These are phyloP conservation scores for Aureobasidium sp. DNA, from an alignment of 2,329 filamentous ascomycete species.

Conservation along the genomic window DNA sequence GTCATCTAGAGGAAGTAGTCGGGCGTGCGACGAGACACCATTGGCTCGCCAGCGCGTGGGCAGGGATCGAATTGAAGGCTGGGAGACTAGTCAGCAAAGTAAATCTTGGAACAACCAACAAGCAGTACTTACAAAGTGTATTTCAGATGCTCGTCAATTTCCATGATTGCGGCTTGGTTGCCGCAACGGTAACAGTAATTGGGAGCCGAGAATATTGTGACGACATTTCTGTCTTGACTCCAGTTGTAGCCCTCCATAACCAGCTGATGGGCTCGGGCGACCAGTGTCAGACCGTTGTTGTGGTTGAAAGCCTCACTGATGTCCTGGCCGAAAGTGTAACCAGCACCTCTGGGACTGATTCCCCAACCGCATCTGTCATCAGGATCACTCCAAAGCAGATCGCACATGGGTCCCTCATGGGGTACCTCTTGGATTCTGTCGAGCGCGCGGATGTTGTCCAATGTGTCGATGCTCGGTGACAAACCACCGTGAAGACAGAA, in stretches of 20 bases:
- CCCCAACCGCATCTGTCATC: slow-evolving; percentile 61
- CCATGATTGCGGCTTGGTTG: slow-evolving; percentile 85
- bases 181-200: slow-evolving; percentile 97
- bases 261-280: slow-evolving; percentile 92
- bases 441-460: slow-evolving; percentile 69
- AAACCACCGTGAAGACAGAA: slow-evolving; percentile 67
- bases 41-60: slow-evolving; percentile 92
- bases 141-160: slow-evolving; percentile 73
- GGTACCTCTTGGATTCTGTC: slow-evolving; percentile 70
- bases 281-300: slow-evolving; percentile 93
- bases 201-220: slow-evolving; percentile 95
- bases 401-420: slow-evolving; percentile 70
- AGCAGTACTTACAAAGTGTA: slow-evolving; percentile 86
- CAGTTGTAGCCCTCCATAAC: slow-evolving; percentile 99
- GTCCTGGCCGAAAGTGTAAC: slow-evolving; percentile 54
- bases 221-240: slow-evolving; percentile 96
- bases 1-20: slow-evolving; percentile 88
- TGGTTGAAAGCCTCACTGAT: slow-evolving; percentile 99
- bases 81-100: slow-evolving; percentile 13
- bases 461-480: slow-evolving; percentile 64
- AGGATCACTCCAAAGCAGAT: slow-evolving; percentile 70
- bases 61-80: slow-evolving; percentile 99
- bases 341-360: slow-evolving; percentile 58
- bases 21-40: slow-evolving; percentile 91
- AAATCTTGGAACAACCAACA: background rate